A percentile compares a stretch with the other conserved stretches of the same genome.
Evolutionary conservation across 2,329 filamentous ascomycete genomes (phyloP).

Genomic region (Paecilomyces sp.): DNA sequence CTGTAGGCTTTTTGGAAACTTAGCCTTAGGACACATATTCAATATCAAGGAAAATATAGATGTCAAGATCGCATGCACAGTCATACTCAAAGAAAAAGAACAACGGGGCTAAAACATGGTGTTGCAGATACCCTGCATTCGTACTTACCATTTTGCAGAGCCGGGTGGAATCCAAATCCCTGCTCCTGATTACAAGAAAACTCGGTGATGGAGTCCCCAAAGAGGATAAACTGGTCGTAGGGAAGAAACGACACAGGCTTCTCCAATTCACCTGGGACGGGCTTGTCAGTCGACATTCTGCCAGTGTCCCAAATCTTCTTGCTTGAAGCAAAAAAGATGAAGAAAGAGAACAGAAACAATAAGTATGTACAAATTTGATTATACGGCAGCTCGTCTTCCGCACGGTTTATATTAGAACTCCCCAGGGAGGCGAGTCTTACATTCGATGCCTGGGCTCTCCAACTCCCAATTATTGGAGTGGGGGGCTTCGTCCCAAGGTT

Average conservation of each 20-base stretch:
- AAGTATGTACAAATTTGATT: not conserved
- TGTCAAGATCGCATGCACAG: not conserved
- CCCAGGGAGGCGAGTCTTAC: not conserved
- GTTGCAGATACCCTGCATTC: not conserved
- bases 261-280: not conserved
- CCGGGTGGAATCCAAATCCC: constrained; percentile 69
- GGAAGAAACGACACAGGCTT: constrained; percentile 21
- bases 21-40: not conserved
- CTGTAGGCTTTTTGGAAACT: constrained; percentile 53
- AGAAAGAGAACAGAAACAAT: not conserved
- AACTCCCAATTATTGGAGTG: not conserved
- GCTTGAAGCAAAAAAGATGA: not conserved
- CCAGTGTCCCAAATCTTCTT: not conserved
- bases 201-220: constrained; percentile 87
- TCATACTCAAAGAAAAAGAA: not conserved
- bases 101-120: not conserved
- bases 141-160: constrained; percentile 59
- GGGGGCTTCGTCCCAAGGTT: not conserved
- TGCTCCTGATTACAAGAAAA: constrained; percentile 52
- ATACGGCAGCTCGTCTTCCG: not conserved
- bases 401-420: not conserved
- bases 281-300: not conserved
- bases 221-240: constrained; percentile 71
- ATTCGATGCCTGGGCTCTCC: not conserved
- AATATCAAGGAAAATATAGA: not conserved